Conservation (phyloP, 495 filamentous ascomycete species). For the Trichocladium antarcticum region DNA sequence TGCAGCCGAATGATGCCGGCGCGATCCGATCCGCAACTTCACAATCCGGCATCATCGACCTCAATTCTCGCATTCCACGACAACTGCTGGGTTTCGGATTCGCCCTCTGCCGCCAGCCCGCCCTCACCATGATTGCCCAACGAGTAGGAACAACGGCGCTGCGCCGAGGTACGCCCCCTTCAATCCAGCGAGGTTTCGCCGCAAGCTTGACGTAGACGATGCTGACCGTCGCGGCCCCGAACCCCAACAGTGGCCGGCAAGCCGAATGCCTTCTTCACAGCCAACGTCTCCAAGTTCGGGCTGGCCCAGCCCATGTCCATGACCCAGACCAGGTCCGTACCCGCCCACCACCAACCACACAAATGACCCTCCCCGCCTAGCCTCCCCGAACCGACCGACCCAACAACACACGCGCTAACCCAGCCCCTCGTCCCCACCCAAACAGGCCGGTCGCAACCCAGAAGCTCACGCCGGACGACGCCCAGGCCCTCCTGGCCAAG, state of each 20-base stretch:
- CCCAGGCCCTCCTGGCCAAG: conserved; percentile 59
- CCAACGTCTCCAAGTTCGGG: conserved; percentile 21
- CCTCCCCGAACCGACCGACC: background rate
- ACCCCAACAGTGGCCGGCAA: conserved; percentile 18
- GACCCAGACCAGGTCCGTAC: conserved; percentile 23
- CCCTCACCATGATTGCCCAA: conserved; percentile 26
- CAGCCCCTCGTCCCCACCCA: background rate
- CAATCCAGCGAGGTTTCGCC: background rate
- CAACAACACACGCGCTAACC: background rate
- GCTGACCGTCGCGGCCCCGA: conserved; percentile 7
- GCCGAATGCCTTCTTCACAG: conserved; percentile 26
- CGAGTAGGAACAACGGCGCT: conserved; percentile 29
- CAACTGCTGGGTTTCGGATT: conserved; percentile 3
- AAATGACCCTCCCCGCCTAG: background rate
- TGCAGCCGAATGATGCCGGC: conserved; percentile 25
- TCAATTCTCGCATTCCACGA: conserved; percentile 11
- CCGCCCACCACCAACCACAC: background rate
- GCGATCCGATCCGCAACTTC: conserved; percentile 17
- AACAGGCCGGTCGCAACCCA: conserved; percentile 48
- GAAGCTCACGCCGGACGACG: conserved; percentile 47
- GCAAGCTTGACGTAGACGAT: background rate
- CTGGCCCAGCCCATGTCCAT: conserved; percentile 15
- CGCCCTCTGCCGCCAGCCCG: conserved; percentile 4
- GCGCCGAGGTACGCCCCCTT: conserved; percentile 25
- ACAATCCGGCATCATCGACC: conserved; percentile 13